Percentiles rank a stretch among this genome's conserved stretches.
phyloP scores from a whole-genome alignment of 192 early-diverging fungal genomes.

The Allomyces macrogynus region DNA sequence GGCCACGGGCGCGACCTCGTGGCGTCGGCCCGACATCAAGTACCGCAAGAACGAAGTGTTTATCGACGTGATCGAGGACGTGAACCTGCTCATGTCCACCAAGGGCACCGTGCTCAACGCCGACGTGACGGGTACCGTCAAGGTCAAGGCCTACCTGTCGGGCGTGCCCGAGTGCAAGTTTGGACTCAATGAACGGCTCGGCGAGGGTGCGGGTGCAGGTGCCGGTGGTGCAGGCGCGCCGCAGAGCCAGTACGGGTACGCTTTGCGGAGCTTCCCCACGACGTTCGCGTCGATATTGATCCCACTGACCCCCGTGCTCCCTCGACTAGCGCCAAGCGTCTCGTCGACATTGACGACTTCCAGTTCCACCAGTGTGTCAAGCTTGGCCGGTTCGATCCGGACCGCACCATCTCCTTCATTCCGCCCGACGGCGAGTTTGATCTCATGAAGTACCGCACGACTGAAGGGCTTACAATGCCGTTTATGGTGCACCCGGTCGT shows the following conservation, averaged over 20 bases:
- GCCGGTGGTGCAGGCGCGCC: too few relatives aligned
- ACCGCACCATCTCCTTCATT: conserved; percentile 89
- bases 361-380: conserved; percentile 99
- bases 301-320: too few relatives aligned
- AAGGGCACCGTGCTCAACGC: conserved; percentile 71
- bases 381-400: conserved; percentile 73
- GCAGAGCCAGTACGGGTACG: too few relatives aligned
- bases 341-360: conserved; percentile 85
- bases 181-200: conserved; percentile 62
- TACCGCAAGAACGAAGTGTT: conserved; percentile 98
- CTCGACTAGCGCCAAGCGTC: background rate
- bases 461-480: conserved; percentile 87
- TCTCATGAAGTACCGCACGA: conserved; percentile 87
- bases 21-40: conserved; percentile 79
- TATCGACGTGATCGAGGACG: conserved; percentile 94
- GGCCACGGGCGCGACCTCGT: conserved; percentile 83
- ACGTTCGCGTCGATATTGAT: too few relatives aligned
- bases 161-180: conserved; percentile 97
- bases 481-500: conserved; percentile 89
- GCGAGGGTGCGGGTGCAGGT: background rate
- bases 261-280: too few relatives aligned
- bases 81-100: conserved; percentile 76
- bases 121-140: conserved; percentile 73
- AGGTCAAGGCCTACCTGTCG: conserved; percentile 88
- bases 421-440: conserved; percentile 96